These are phyloP conservation scores for Nakaseomyces delphensis DNA, from an alignment of 1,139 yeast genomes.

Conservation along the genomic window DNA sequence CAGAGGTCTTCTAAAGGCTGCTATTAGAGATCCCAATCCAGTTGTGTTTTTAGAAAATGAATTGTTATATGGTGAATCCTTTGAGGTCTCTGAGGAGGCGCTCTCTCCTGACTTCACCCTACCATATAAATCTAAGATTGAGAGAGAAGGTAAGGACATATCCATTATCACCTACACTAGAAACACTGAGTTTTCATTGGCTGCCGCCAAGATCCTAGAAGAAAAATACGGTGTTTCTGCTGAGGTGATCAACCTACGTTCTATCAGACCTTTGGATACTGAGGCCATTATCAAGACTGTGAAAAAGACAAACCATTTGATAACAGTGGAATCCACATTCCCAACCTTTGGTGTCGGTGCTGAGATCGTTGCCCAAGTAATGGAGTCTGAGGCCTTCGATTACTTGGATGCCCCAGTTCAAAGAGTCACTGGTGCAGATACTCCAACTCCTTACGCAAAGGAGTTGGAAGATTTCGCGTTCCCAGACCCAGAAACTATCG, in stretches of 20 bases:
- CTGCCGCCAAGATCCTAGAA: conserved; percentile 83
- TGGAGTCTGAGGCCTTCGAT: conserved; percentile 98
- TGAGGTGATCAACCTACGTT: conserved; percentile 92
- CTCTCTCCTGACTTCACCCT: conserved; percentile 78
- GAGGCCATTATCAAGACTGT: conserved; percentile 79
- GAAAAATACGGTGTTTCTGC: conserved; percentile 81
- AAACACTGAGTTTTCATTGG: conserved; percentile 74
- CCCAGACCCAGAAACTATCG: conserved; percentile 90
- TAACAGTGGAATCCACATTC: conserved; percentile 95
- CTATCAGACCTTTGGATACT: conserved; percentile 92
- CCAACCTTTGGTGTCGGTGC: conserved; percentile 99
- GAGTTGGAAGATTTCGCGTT: conserved; percentile 96
- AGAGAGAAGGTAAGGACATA: conserved; percentile 83
- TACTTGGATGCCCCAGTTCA: conserved; percentile 98
- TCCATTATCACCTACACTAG: conserved; percentile 88
- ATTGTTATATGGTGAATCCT: conserved; percentile 84
- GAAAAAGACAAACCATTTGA: conserved; percentile 93
- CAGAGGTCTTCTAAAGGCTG: conserved; percentile 91
- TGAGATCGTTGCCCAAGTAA: conserved; percentile 93
- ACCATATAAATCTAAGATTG: conserved; percentile 93
- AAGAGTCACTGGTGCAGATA: conserved; percentile 99
- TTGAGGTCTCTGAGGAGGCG: conserved; percentile 84
- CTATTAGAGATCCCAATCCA: conserved; percentile 97
- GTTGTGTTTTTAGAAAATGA: conserved; percentile 95
- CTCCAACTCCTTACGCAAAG: conserved; percentile 96